Conservation (phyloP, 2,329 filamentous ascomycete genomes). For the Cladosporium halotolerans region DNA sequence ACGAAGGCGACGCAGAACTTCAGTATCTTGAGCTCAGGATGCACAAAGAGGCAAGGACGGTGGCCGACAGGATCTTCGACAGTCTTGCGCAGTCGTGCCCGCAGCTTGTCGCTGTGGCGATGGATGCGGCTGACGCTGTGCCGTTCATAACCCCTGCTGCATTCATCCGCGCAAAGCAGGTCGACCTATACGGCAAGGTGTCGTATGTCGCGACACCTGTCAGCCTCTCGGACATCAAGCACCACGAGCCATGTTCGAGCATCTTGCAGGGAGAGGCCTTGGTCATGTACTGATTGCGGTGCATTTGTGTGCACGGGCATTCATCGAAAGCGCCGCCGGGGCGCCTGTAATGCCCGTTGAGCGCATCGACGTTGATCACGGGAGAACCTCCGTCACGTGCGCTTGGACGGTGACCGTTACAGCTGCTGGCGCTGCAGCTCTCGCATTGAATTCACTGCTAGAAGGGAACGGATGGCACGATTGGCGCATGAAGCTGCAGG, state of each 20-base stretch:
- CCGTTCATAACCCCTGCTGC: not conserved
- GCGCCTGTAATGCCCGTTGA: too few relatives aligned
- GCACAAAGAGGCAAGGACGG: not conserved
- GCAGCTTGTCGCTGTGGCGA: not conserved
- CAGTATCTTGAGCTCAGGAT: too few relatives aligned
- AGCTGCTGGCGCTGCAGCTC: too few relatives aligned
- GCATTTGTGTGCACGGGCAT: too few relatives aligned
- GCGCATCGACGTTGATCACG: too few relatives aligned
- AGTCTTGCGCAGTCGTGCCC: not conserved
- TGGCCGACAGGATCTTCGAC: not conserved
- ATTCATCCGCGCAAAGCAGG: slow-evolving; percentile 1
- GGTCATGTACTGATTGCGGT: too few relatives aligned
- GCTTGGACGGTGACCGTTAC: too few relatives aligned
- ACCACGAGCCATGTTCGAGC: slow-evolving; percentile 1
- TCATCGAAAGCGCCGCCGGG: too few relatives aligned
- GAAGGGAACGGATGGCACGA: too few relatives aligned
- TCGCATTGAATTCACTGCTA: too few relatives aligned
- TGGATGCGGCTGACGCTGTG: not conserved
- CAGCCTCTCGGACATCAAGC: not conserved
- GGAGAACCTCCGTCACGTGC: too few relatives aligned
- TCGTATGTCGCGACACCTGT: not conserved
- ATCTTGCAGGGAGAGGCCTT: not conserved
- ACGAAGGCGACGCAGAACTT: not conserved
- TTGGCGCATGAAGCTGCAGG: not conserved
- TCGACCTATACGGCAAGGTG: not conserved